A percentile compares a stretch with the other conserved stretches of the same genome.
These are phyloP conservation scores for Gastrolobium bilobum DNA, from an alignment of 306 rosid genomes.

Conservation along the genomic window DNA sequence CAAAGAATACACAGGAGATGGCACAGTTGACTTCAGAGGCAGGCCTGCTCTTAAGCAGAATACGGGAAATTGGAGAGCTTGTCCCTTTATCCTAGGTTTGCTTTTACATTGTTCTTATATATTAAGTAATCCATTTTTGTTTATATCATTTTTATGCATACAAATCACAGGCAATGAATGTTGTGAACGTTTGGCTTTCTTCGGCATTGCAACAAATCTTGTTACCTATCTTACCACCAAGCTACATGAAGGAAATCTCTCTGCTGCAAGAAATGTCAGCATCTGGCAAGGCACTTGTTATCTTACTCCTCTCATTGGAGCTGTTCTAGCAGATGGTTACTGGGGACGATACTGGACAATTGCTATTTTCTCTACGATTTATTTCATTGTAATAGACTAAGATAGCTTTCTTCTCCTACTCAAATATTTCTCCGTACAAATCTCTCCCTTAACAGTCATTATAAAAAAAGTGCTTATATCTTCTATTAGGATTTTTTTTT, in stretches of 20 bases:
- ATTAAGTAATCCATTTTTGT: background rate
- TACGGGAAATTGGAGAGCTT: conserved; percentile 68
- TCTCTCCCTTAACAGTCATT: conserved; percentile 14
- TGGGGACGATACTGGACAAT: conserved; percentile 94
- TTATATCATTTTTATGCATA: conserved; percentile 21
- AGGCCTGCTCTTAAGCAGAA: conserved; percentile 54
- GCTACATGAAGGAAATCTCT: conserved; percentile 75
- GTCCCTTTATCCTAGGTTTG: conserved; percentile 64
- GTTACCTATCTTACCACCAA: conserved; percentile 78
- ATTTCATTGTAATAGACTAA: conserved; percentile 63
- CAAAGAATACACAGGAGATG: conserved; percentile 54
- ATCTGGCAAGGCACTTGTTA: conserved; percentile 88
- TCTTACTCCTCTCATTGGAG: conserved; percentile 85
- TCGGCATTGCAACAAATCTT: conserved; percentile 78
- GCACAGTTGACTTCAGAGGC: conserved; percentile 61
- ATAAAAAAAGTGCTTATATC: background rate
- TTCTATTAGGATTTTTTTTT: background rate
- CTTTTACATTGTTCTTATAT: background rate
- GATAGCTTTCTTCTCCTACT: background rate
- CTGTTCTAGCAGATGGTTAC: conserved; percentile 80
- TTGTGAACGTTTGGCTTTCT: conserved; percentile 82
- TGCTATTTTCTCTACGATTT: conserved; percentile 67
- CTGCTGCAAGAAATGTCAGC: conserved; percentile 80
- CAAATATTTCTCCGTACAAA: conserved; percentile 4
- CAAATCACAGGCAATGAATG: conserved; percentile 71